These are phyloP conservation scores for Penicillium manginii DNA, from an alignment of 495 filamentous ascomycete species.

Conservation along the genomic window DNA sequence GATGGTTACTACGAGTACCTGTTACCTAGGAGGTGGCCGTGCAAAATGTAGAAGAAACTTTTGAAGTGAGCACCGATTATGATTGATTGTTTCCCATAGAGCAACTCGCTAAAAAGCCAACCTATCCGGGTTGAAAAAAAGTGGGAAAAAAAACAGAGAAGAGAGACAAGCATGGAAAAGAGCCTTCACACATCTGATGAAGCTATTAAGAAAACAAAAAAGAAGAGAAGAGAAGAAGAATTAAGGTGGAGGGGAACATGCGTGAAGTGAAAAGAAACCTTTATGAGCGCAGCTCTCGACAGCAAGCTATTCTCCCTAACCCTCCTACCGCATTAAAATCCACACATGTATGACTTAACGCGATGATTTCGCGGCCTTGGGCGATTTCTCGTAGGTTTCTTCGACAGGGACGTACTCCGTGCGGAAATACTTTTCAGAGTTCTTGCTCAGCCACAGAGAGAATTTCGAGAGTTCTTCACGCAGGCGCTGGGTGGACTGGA, in stretches of 20 bases:
- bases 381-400: slow-evolving; percentile 36
- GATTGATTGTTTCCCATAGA: not conserved
- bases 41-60: too few species aligned
- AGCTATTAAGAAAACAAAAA: not conserved
- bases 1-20: too few species aligned
- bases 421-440: slow-evolving; percentile 74
- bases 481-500: slow-evolving; percentile 81
- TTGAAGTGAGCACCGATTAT: too few species aligned
- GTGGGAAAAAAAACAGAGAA: not conserved
- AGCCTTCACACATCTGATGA: not conserved
- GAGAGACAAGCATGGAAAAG: too few species aligned
- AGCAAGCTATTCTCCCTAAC: not conserved
- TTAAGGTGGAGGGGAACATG: not conserved
- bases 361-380: not conserved
- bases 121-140: not conserved
- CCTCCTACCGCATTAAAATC: too few species aligned
- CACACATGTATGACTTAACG: not conserved
- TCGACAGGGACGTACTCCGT: slow-evolving; percentile 74
- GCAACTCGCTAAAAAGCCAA: not conserved
- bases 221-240: not conserved
- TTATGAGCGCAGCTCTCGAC: not conserved
- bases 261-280: not conserved
- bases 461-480: slow-evolving; percentile 85
- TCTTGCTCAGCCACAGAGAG: slow-evolving; percentile 75
- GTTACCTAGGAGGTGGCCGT: too few species aligned